phyloP scores from a whole-genome alignment of 1,284 basidiomycete genomes.

The Wolfiporia cocos region DNA sequence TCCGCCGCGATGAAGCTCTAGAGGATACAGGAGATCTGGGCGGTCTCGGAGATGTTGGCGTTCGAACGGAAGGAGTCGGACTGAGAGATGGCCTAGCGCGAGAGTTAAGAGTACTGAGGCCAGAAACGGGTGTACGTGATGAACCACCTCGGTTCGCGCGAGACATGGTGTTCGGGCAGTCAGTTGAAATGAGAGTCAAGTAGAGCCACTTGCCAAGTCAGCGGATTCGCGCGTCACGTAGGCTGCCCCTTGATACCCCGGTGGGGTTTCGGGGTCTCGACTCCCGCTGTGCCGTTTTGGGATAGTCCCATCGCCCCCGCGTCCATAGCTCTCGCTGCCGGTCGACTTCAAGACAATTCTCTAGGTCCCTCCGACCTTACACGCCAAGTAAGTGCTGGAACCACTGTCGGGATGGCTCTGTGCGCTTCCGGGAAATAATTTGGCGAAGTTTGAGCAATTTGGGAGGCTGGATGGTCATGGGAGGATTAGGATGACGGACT shows the following conservation, averaged over 20 bases:
- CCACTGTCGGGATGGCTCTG: slow-evolving; percentile 8
- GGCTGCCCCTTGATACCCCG: not conserved
- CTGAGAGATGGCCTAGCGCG: no score
- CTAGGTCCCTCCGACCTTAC: slow-evolving; percentile 23
- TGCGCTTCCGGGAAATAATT: slow-evolving; percentile 7
- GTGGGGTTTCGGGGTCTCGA: slow-evolving; percentile 7
- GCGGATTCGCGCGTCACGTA: slow-evolving; percentile 4
- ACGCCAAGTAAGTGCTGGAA: slow-evolving; percentile 25
- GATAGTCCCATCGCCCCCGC: slow-evolving; percentile 10
- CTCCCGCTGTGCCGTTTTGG: slow-evolving; percentile 4
- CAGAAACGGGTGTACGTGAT: no score
- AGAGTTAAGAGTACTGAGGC: no score
- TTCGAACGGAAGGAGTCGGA: slow-evolving; percentile 13
- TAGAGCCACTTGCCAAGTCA: no score
- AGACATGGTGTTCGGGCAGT: no score
- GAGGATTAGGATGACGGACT: slow-evolving; percentile 22
- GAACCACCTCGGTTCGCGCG: no score
- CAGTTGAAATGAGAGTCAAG: not conserved
- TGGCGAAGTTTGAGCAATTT: slow-evolving; percentile 8
- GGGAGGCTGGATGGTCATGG: slow-evolving; percentile 24
- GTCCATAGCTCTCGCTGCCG: slow-evolving; percentile 20
- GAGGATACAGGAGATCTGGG: slow-evolving; percentile 8
- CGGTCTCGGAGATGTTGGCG: slow-evolving; percentile 13
- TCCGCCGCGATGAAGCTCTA: slow-evolving; percentile 13
- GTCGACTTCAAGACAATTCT: slow-evolving; percentile 28